Evolutionary conservation across 306 rosid species (phyloP).

Genomic region (Lathyrus aphaca): DNA sequence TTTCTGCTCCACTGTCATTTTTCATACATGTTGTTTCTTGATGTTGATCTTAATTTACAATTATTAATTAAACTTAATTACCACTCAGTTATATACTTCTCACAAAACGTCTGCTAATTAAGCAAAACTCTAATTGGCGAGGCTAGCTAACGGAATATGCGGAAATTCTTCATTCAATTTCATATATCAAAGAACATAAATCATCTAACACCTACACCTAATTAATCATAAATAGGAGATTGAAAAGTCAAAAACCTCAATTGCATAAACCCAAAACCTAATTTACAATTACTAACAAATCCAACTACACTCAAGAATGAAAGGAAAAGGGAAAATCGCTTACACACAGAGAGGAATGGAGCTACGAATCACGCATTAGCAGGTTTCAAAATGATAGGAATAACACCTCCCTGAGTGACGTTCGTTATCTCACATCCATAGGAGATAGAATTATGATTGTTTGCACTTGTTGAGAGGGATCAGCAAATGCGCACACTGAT

Average conservation of each 20-base stretch:
- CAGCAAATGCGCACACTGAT: conserved; percentile 88
- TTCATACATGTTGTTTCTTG: no score
- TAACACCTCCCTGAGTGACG: conserved; percentile 58
- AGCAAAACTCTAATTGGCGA: conserved; percentile 4
- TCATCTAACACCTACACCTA: background rate
- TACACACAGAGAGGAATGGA: background rate
- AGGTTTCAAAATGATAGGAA: conserved; percentile 73
- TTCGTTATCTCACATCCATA: conserved; percentile 86
- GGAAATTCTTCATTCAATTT: background rate
- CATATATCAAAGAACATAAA: background rate
- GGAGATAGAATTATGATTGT: conserved; percentile 78
- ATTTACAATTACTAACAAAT: background rate
- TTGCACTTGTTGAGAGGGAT: conserved; percentile 97
- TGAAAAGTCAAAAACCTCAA: background rate
- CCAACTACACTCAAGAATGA: background rate
- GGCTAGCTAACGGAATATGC: background rate
- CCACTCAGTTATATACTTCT: background rate
- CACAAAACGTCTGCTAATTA: background rate
- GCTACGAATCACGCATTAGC: conserved; percentile 58
- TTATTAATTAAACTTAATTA: background rate
- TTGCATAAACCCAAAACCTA: background rate
- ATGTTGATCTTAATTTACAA: background rate
- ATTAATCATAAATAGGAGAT: background rate
- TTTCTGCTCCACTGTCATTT: no score
- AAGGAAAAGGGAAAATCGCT: background rate